phyloP scores from a whole-genome alignment of 306 rosid genomes.

The Cotoneaster glaucophyllus region DNA sequence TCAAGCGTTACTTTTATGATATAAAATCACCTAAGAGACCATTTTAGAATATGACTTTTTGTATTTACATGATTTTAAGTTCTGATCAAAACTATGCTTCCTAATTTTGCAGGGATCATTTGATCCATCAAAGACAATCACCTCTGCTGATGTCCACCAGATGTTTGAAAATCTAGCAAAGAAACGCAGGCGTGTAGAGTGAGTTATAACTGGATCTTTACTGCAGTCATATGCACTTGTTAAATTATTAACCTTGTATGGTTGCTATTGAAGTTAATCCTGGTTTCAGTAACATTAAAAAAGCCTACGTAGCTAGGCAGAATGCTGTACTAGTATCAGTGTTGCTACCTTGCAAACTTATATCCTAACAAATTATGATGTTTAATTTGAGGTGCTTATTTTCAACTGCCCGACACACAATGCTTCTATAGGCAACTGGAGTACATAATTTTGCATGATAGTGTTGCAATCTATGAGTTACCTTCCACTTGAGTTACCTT shows the following conservation, averaged over 20 bases:
- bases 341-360: neutral
- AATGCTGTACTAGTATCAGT: constrained; percentile 14
- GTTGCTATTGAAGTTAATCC: constrained; percentile 15
- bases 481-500: neutral
- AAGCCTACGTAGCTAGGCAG: constrained; percentile 19
- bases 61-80: constrained; percentile 1
- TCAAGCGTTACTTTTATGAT: neutral
- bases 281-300: constrained; percentile 16
- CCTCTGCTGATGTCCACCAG: constrained; percentile 78
- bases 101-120: constrained; percentile 60
- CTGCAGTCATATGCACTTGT: constrained; percentile 10
- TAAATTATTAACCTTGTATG: constrained; percentile 2
- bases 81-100: constrained; percentile 9
- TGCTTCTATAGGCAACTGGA: neutral
- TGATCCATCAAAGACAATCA: constrained; percentile 81
- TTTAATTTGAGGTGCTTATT: constrained; percentile 8
- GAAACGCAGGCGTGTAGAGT: constrained; percentile 80
- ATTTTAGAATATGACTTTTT: neutral
- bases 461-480: neutral
- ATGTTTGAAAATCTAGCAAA: constrained; percentile 77
- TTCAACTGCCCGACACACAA: neutral
- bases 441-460: neutral
- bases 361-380: neutral
- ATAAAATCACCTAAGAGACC: neutral
- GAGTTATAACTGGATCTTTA: constrained; percentile 26